A percentile compares a stretch with the other conserved stretches of the same genome.
Evolutionary conservation across 352 stramenopile species (phyloP).

Genomic region (Ophiocytium majus): DNA sequence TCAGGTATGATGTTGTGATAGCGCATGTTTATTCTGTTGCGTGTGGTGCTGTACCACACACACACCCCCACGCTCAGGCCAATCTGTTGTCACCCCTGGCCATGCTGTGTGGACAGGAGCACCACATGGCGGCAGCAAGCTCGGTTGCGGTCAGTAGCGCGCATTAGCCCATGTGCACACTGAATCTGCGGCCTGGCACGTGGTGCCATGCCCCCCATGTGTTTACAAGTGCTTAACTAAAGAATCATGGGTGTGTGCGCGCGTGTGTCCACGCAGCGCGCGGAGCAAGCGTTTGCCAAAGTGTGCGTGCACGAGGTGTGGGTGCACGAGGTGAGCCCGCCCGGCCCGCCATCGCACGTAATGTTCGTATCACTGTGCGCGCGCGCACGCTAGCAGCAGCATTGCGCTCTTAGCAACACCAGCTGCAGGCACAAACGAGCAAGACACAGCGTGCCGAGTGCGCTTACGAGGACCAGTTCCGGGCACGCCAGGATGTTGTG

Average conservation of each 20-base stretch:
- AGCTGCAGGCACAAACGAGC: too few relatives aligned
- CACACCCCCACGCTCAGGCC: background rate
- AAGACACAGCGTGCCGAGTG: too few relatives aligned
- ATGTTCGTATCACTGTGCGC: too few relatives aligned
- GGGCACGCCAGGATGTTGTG: too few relatives aligned
- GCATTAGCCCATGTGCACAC: background rate
- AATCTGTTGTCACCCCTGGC: background rate
- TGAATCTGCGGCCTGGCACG: background rate
- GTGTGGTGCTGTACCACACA: too few relatives aligned
- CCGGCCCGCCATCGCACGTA: too few relatives aligned
- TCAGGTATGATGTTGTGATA: too few relatives aligned
- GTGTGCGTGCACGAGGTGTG: constrained; percentile 2
- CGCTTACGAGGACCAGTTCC: too few relatives aligned
- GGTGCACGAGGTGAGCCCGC: constrained; percentile 13
- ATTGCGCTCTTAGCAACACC: too few relatives aligned
- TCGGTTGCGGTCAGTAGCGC: background rate
- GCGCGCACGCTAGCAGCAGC: too few relatives aligned
- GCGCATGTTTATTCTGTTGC: too few relatives aligned
- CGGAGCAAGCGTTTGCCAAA: constrained; percentile 12
- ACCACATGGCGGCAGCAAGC: background rate
- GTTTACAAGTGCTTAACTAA: background rate
- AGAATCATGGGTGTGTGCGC: background rate
- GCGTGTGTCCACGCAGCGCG: background rate
- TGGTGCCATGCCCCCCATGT: background rate
- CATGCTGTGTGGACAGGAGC: background rate